These are phyloP conservation scores for Heterobasidion parviporum DNA, from an alignment of 1,284 basidiomycete genomes.

Conservation along the genomic window DNA sequence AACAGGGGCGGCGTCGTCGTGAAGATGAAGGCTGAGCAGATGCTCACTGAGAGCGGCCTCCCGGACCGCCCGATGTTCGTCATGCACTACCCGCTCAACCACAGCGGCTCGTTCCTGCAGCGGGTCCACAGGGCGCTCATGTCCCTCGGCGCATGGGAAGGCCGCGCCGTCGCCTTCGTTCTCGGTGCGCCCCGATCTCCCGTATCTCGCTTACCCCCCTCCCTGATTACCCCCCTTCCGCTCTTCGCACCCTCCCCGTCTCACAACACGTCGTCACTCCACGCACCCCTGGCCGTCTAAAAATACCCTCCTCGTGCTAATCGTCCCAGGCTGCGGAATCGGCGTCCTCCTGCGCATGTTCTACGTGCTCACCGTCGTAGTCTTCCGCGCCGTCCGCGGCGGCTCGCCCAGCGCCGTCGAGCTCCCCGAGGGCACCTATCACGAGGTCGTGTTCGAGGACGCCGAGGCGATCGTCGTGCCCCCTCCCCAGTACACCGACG, in stretches of 20 bases:
- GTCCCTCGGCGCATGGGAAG: slow-evolving; percentile 73
- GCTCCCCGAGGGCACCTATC: not conserved
- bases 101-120: slow-evolving; percentile 12
- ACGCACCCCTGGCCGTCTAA: not conserved
- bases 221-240: not conserved
- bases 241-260: not conserved
- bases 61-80: not conserved
- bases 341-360: slow-evolving; percentile 73
- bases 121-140: slow-evolving; percentile 59
- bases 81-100: not conserved
- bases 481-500: slow-evolving; percentile 45
- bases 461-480: slow-evolving; percentile 31
- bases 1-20: not conserved
- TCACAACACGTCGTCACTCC: not conserved
- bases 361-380: slow-evolving; percentile 58
- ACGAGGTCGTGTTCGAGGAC: slow-evolving; percentile 24
- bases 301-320: not conserved
- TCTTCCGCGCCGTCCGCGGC: slow-evolving; percentile 45
- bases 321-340: slow-evolving; percentile 56
- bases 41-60: not conserved
- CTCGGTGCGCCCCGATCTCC: slow-evolving; percentile 42
- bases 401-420: slow-evolving; percentile 1
- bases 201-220: not conserved
- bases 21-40: not conserved
- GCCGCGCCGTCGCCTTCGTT: slow-evolving; percentile 69